A percentile compares a stretch with the other conserved stretches of the same genome.
Evolutionary conservation across 495 filamentous ascomycete species (phyloP).

Genomic region (Aspergillus asperescens): DNA sequence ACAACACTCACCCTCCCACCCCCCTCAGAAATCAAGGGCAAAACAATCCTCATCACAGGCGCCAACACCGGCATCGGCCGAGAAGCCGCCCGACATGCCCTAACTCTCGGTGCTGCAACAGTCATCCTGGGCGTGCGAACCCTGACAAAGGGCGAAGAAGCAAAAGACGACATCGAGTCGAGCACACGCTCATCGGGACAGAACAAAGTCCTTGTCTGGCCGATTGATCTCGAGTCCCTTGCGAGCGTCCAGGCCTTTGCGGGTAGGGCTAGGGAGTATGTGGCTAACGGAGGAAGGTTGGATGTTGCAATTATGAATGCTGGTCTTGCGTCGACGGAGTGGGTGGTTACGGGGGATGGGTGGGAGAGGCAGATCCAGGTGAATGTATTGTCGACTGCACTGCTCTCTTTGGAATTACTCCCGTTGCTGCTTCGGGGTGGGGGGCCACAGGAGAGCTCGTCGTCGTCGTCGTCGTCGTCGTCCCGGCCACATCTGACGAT

Average conservation of each 20-base stretch:
- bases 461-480: neutral
- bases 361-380: constrained; percentile 5
- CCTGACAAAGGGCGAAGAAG: neutral
- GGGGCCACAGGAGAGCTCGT: neutral
- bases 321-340: neutral
- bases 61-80: constrained; percentile 7
- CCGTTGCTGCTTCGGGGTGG: neutral
- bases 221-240: constrained; percentile 2
- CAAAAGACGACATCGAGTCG: neutral
- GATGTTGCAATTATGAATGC: constrained; percentile 7
- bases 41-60: constrained; percentile 11
- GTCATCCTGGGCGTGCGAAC: constrained; percentile 9
- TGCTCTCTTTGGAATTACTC: constrained; percentile 10
- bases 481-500: constrained; percentile 12
- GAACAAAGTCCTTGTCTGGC: constrained; percentile 3
- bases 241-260: neutral
- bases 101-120: neutral
- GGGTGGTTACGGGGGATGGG: neutral
- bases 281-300: neutral
- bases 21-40: neutral
- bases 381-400: constrained; percentile 16
- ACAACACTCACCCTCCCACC: neutral
- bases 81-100: neutral
- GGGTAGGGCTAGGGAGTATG: neutral
- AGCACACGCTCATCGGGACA: neutral